Conservation (phyloP, 805 yeast genomes). For the Vanderwaltozyma verrucispora region DNA sequence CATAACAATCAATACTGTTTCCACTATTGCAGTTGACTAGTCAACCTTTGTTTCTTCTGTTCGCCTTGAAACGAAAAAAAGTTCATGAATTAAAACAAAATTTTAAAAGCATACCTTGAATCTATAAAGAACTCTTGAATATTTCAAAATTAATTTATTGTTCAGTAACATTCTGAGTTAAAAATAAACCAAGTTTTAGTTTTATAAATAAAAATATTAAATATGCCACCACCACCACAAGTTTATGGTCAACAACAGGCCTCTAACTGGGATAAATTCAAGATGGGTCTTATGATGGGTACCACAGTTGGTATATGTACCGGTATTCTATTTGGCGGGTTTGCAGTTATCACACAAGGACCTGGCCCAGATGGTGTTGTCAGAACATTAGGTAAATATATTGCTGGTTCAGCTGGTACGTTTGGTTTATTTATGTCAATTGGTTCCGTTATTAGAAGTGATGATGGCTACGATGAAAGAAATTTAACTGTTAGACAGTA, state of each 20-base stretch:
- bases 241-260: conserved; percentile 51
- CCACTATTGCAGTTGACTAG: too few relatives aligned
- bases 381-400: conserved; percentile 94
- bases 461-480: conserved; percentile 27
- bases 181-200: too few relatives aligned
- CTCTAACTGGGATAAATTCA: conserved; percentile 89
- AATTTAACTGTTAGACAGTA: conserved; percentile 7
- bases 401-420: conserved; percentile 93
- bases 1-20: too few relatives aligned
- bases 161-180: too few relatives aligned
- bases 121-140: too few relatives aligned
- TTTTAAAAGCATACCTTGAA: too few relatives aligned
- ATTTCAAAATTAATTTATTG: too few relatives aligned
- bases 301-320: conserved; percentile 75
- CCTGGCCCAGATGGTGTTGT: conserved; percentile 98
- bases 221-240: conserved; percentile 61
- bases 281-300: conserved; percentile 98
- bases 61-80: too few relatives aligned
- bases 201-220: too few relatives aligned
- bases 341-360: conserved; percentile 82
- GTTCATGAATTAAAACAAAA: too few relatives aligned
- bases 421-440: conserved; percentile 95
- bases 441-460: conserved; percentile 86
- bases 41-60: too few relatives aligned
- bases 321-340: conserved; percentile 90